Conservation (phyloP, 805 yeast species). For the Kregervanrija delftensis region DNA sequence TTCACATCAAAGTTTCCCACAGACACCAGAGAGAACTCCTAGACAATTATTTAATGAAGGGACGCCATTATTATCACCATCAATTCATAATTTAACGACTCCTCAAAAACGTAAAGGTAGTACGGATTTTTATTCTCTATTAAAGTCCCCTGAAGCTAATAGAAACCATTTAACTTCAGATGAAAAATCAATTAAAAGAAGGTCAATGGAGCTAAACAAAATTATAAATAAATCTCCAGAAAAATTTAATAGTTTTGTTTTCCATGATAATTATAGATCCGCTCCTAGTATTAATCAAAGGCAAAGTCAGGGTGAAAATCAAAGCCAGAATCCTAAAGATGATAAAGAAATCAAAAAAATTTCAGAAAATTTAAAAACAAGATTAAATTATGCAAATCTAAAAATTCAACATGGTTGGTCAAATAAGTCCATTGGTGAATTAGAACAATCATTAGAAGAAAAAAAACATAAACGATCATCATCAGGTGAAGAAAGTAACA, state of each 20-base stretch:
- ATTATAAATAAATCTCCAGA: slow-evolving; percentile 23
- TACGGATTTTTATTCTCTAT: slow-evolving; percentile 29
- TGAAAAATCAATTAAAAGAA: slow-evolving; percentile 18
- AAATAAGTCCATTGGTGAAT: slow-evolving; percentile 22
- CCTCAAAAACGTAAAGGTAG: slow-evolving; percentile 26
- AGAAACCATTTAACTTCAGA: slow-evolving; percentile 9
- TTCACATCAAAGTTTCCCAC: slow-evolving; percentile 11
- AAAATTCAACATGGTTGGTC: slow-evolving; percentile 33
- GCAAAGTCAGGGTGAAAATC: slow-evolving; percentile 10
- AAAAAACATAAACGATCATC: slow-evolving; percentile 12
- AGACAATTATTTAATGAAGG: slow-evolving; percentile 19
- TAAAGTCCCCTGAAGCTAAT: slow-evolving; percentile 29
- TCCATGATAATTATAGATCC: slow-evolving; percentile 17
- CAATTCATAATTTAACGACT: slow-evolving; percentile 11
- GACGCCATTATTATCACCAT: slow-evolving; percentile 29
- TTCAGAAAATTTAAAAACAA: slow-evolving; percentile 29
- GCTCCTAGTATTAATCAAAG: no score
- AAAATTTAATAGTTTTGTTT: slow-evolving; percentile 14
- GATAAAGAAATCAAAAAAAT: slow-evolving; percentile 29
- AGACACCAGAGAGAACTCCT: slow-evolving; percentile 27
- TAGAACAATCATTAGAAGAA: slow-evolving; percentile 21
- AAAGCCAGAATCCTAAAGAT: slow-evolving; percentile 15
- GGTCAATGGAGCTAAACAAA: slow-evolving; percentile 27
- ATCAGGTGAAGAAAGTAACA: slow-evolving; percentile 11
- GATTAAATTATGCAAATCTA: slow-evolving; percentile 30